Evolutionary conservation across 106 monocot species (phyloP).

Genomic region (Acorus calamus): DNA sequence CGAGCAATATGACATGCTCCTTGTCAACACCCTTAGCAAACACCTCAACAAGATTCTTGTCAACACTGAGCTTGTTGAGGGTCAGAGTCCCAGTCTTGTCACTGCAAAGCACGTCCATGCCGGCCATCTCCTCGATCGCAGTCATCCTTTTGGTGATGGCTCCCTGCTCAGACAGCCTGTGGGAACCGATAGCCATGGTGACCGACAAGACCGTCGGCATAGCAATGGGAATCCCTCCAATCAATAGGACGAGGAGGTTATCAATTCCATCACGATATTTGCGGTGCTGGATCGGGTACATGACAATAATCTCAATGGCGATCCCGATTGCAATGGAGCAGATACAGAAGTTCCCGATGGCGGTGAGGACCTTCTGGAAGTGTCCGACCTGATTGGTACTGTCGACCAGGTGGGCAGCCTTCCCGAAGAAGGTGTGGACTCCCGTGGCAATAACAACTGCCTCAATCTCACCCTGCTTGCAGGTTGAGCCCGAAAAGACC

Average conservation of each 20-base stretch:
- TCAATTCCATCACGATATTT: constrained; percentile 81
- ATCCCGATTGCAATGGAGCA: constrained; percentile 91
- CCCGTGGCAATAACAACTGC: constrained; percentile 97
- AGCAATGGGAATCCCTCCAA: constrained; percentile 95
- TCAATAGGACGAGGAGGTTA: constrained; percentile 89
- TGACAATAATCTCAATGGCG: constrained; percentile 20
- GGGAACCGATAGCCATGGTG: constrained; percentile 98
- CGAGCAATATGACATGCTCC: constrained; percentile 70
- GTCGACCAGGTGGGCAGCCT: constrained; percentile 95
- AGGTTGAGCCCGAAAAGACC: constrained; percentile 92
- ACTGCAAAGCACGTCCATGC: constrained; percentile 98
- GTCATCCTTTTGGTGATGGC: constrained; percentile 99
- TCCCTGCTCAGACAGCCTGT: constrained; percentile 90
- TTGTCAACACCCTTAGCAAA: constrained; percentile 85
- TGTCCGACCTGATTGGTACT: constrained; percentile 96
- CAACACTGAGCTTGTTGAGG: constrained; percentile 89
- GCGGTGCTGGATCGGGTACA: constrained; percentile 88
- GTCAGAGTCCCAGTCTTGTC: constrained; percentile 95
- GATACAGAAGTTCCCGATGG: constrained; percentile 99
- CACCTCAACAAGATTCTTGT: constrained; percentile 73
- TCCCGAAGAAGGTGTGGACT: constrained; percentile 98
- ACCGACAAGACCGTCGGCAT: constrained; percentile 97
- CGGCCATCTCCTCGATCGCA: constrained; percentile 99
- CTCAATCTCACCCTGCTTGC: constrained; percentile 98
- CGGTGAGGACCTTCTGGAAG: constrained; percentile 89